A percentile compares a stretch with the other conserved stretches of the same genome.
Evolutionary conservation across 208 protist species (phyloP).

Genomic region (Porcisia deanei): DNA sequence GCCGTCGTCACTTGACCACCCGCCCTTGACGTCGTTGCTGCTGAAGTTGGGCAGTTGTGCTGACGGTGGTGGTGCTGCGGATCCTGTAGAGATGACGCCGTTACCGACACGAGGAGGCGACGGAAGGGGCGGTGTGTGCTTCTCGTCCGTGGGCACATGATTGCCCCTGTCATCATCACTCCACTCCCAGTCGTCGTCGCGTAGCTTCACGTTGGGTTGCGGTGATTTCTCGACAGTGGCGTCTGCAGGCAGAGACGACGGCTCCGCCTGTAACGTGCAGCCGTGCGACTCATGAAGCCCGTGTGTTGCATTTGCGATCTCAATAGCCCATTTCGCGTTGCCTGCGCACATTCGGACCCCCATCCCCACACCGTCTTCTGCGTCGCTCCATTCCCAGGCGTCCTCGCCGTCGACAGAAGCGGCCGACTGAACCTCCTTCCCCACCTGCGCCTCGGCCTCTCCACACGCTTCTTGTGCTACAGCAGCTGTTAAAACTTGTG

Average conservation of each 20-base stretch:
- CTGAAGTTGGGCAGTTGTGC: not conserved
- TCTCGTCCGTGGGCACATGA: not conserved
- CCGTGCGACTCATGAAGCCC: not conserved
- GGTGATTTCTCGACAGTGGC: not conserved
- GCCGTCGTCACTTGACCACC: conserved; percentile 11
- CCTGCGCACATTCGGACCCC: not conserved
- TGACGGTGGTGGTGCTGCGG: not conserved
- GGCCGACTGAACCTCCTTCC: not conserved
- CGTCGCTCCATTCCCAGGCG: conserved; percentile 16
- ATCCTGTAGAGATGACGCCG: not conserved
- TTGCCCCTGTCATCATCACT: not conserved
- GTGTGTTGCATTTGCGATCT: not conserved
- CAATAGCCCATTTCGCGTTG: not conserved
- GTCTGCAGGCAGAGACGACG: not conserved
- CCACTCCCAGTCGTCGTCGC: conserved; percentile 12
- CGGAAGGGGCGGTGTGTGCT: not conserved
- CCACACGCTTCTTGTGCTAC: not conserved
- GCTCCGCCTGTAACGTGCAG: not conserved
- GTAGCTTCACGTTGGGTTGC: not conserved
- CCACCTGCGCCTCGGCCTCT: not conserved
- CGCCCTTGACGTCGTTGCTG: not conserved
- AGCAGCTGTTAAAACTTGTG: not conserved
- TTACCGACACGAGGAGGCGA: not conserved
- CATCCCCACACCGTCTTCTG: conserved; percentile 8
- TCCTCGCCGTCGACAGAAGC: conserved; percentile 6